Conservation (phyloP, 495 filamentous ascomycete species). For the Aspergillus coremiiformis region DNA sequence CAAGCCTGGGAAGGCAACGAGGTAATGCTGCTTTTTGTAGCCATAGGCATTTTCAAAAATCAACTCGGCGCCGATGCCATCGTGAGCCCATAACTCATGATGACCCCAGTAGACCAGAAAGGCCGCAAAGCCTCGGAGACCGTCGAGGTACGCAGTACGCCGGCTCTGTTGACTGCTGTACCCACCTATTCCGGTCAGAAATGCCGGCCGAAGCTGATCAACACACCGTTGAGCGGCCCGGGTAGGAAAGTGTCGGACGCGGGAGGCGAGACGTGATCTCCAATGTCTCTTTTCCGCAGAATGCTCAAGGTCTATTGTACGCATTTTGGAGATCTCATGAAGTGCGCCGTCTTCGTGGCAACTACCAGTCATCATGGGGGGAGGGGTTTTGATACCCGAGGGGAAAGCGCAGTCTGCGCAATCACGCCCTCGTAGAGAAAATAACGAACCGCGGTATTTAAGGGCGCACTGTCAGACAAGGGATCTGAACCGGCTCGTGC, state of each 20-base stretch:
- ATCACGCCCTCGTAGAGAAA: neutral
- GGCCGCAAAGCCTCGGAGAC: slow-evolving; percentile 48
- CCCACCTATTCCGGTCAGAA: neutral
- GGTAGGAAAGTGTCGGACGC: neutral
- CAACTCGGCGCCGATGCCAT: slow-evolving; percentile 12
- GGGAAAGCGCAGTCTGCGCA: neutral
- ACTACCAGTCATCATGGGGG: neutral
- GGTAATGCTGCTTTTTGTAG: slow-evolving; percentile 21
- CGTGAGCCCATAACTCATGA: slow-evolving; percentile 31
- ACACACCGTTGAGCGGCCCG: neutral
- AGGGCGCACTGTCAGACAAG: neutral
- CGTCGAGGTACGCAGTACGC: slow-evolving; percentile 44
- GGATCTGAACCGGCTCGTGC: neutral
- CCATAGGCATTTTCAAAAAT: slow-evolving; percentile 27
- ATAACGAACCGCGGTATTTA: slow-evolving; percentile 8
- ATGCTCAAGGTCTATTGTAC: neutral
- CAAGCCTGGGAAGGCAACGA: slow-evolving; percentile 33
- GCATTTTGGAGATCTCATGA: neutral
- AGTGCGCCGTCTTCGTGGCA: neutral
- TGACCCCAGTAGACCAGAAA: slow-evolving; percentile 43
- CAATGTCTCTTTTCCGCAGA: neutral
- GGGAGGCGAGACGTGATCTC: neutral
- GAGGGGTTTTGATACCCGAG: neutral
- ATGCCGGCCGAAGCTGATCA: neutral
- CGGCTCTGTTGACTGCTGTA: slow-evolving; percentile 8